Conservation (phyloP, 331 rosid genomes). For the Spiraea crenata region DNA sequence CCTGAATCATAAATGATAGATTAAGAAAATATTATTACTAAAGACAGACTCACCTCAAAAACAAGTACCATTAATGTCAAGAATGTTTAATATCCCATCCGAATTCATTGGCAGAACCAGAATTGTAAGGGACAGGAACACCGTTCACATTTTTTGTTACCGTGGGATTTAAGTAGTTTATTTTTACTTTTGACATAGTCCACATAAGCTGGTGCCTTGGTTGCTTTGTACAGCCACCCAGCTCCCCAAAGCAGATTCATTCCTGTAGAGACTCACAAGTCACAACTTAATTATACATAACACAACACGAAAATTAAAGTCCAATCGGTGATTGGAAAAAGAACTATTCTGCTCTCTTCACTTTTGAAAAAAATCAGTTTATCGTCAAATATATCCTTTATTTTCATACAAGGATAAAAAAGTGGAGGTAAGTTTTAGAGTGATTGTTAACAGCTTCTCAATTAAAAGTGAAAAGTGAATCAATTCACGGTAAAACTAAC, state of each 20-base stretch:
- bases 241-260: constrained; percentile 71
- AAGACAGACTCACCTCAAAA: constrained; percentile 37
- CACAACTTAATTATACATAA: not conserved
- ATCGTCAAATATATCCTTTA: no score
- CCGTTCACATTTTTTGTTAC: not conserved
- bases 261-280: constrained; percentile 27
- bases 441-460: no score
- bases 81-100: constrained; percentile 75
- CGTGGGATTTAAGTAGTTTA: constrained; percentile 22
- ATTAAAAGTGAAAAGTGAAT: no score
- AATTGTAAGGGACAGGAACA: not conserved
- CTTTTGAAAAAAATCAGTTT: no score
- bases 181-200: constrained; percentile 34
- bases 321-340: no score
- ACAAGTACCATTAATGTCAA: constrained; percentile 52
- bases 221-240: constrained; percentile 59
- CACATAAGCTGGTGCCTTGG: constrained; percentile 36
- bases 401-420: no score
- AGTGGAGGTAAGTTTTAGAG: no score
- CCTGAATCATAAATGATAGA: not conserved
- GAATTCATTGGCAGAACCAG: constrained; percentile 42
- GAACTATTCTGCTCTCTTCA: no score
- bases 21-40: not conserved
- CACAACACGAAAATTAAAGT: no score
- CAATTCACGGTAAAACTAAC: not conserved